Conservation (phyloP, 2,329 filamentous ascomycete species). For the Aspergillus caelatus region DNA sequence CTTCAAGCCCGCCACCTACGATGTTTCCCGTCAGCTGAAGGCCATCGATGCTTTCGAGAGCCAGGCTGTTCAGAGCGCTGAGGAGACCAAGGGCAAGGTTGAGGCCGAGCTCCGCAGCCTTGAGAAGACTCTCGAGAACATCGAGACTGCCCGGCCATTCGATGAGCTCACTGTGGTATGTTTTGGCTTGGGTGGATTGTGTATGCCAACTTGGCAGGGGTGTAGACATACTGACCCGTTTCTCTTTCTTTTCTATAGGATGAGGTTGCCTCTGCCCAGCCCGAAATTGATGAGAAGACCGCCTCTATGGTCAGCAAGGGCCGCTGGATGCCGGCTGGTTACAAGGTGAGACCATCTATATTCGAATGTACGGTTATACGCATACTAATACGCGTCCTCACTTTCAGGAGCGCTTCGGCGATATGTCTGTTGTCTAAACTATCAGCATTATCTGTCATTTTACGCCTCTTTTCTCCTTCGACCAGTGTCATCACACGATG, state of each 20-base stretch:
- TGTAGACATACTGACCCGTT: background rate
- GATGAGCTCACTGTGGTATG: constrained; percentile 96
- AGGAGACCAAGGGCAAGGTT: constrained; percentile 95
- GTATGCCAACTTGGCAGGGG: background rate
- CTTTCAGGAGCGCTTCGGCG: constrained; percentile 94
- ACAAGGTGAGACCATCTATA: constrained; percentile 75
- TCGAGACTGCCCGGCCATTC: constrained; percentile 92
- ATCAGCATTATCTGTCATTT: constrained; percentile 27
- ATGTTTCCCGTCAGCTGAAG: constrained; percentile 92
- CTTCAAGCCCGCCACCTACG: constrained; percentile 93
- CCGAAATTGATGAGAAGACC: constrained; percentile 97
- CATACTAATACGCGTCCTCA: constrained; percentile 19
- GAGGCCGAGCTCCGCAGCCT: constrained; percentile 93
- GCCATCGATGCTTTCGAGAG: constrained; percentile 97
- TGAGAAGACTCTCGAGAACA: constrained; percentile 93
- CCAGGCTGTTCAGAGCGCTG: constrained; percentile 93
- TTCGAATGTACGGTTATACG: background rate
- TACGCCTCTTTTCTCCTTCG: constrained; percentile 33
- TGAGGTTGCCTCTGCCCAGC: constrained; percentile 89
- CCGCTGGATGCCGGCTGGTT: constrained; percentile 96
- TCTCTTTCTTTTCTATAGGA: constrained; percentile 60
- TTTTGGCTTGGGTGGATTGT: constrained; percentile 16
- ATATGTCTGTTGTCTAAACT: constrained; percentile 88
- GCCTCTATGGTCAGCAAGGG: constrained; percentile 93
- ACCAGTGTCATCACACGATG: constrained; percentile 34